Evolutionary conservation across 129 eudicot genomes (phyloP), one percentile per base, ranked within the genome.

Genomic region (Saposhnikovia divaricata): DNA sequence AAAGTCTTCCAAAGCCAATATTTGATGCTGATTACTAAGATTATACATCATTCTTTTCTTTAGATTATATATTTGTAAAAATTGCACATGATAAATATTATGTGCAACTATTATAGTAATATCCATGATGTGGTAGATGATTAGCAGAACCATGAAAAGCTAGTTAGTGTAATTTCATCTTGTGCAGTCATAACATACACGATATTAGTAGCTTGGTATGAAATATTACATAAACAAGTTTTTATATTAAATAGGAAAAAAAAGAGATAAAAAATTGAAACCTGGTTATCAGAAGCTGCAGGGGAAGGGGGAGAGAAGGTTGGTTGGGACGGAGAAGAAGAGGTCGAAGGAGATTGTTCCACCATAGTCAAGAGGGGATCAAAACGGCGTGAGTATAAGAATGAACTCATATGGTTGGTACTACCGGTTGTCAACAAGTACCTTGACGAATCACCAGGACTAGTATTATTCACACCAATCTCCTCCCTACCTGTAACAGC

Each of bases 391-490:
- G 77, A 73, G 18, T 10, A 73, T 11, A 73, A 43, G 6, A 43
- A 73, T 12, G 53, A 73, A 42, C 3, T 73, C 9, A 14, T 48
- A 16, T 37, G n/a, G 46, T 34, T 8, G 38, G 18, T 6, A 70
- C 12, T 38, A 71, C 48, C 19, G 69, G 69, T 61, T 5, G 34
- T 61, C 69, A 61, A 61, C 69, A 61, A 25, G 69, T 61, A 61
- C 69, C 69, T 61, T 61, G 69, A 61, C 1, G 69, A 61, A 61
- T 61, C 34, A 71, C 46, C 43, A 19, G 45, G 42, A 71, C 46
- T 39, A 46, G n/a, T 93, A 80, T 83, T 90, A 38, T 68, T 68
- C 10, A 68, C 42, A 68, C 5, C 34, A 31, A 27, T 68, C 19
- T 68, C 73, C 16, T 68, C 40, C 31, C 43, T 34, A 31, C 21